Conservation (phyloP, 306 rosid species). For the Canavalia ensiformis region DNA sequence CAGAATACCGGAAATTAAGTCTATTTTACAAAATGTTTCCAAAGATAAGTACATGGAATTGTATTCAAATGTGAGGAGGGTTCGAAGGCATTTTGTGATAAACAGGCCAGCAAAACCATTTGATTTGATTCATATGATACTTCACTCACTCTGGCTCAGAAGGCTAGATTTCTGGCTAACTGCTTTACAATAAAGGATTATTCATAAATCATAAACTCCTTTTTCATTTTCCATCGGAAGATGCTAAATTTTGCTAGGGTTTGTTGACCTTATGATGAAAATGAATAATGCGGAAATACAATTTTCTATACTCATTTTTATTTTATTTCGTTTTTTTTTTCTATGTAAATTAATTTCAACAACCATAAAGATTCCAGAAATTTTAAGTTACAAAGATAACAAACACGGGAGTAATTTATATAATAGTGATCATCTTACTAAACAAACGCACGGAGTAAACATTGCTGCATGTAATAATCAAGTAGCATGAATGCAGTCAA, state of each 20-base stretch:
- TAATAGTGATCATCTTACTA: too few relatives aligned
- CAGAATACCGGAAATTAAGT: slow-evolving; percentile 69
- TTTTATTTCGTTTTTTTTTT: background rate
- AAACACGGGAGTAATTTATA: too few relatives aligned
- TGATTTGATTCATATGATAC: slow-evolving; percentile 81
- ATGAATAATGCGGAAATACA: background rate
- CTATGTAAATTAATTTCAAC: background rate
- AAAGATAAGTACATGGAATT: slow-evolving; percentile 53
- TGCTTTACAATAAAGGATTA: slow-evolving; percentile 1
- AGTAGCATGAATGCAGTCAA: too few relatives aligned
- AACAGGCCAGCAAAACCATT: slow-evolving; percentile 76
- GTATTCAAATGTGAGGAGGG: slow-evolving; percentile 59
- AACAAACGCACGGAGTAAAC: too few relatives aligned
- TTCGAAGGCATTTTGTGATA: slow-evolving; percentile 66
- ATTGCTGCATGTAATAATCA: too few relatives aligned
- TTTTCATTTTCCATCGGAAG: background rate
- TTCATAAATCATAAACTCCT: background rate
- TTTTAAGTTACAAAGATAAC: too few relatives aligned
- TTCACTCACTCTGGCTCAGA: slow-evolving; percentile 82
- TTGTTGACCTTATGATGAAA: background rate
- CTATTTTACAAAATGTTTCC: slow-evolving; percentile 59
- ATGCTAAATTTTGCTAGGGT: background rate
- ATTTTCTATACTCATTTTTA: background rate
- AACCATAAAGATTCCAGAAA: background rate
- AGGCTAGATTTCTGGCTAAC: slow-evolving; percentile 54